Evolutionary conservation across 768 basidiomycete species (phyloP).

Genomic region (Suillus placidus): DNA sequence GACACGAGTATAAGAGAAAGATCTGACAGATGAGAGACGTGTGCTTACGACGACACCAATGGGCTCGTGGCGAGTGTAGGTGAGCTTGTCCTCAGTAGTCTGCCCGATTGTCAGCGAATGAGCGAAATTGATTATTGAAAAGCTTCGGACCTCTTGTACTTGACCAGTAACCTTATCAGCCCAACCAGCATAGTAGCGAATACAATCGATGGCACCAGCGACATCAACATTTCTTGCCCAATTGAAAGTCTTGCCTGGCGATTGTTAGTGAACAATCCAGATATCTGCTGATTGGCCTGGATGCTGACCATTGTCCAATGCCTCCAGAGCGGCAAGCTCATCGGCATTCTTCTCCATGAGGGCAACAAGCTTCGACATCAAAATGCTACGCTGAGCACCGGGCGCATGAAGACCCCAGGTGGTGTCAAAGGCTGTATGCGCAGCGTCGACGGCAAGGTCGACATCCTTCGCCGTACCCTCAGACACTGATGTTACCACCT

Average conservation of each 20-base stretch:
- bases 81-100: constrained; percentile 49
- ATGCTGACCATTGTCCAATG: constrained; percentile 61
- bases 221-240: constrained; percentile 57
- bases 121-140: neutral
- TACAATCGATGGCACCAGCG: constrained; percentile 45
- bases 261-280: neutral
- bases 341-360: constrained; percentile 64
- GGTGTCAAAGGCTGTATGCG: constrained; percentile 61
- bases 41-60: constrained; percentile 49
- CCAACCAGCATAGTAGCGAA: constrained; percentile 88
- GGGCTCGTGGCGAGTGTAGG: constrained; percentile 72
- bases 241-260: constrained; percentile 54
- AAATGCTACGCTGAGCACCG: constrained; percentile 52
- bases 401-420: constrained; percentile 68
- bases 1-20: neutral
- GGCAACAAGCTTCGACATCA: constrained; percentile 65
- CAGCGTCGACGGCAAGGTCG: constrained; percentile 72
- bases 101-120: constrained; percentile 16
- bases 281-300: neutral
- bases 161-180: constrained; percentile 84
- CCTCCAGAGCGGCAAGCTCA: constrained; percentile 73
- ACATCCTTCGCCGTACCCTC: constrained; percentile 72
- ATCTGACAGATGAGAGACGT: neutral
- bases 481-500: constrained; percentile 57
- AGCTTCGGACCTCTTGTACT: constrained; percentile 54